Conservation (phyloP, 1,284 basidiomycete genomes). For the Phylloboletellus chloephorus region DNA sequence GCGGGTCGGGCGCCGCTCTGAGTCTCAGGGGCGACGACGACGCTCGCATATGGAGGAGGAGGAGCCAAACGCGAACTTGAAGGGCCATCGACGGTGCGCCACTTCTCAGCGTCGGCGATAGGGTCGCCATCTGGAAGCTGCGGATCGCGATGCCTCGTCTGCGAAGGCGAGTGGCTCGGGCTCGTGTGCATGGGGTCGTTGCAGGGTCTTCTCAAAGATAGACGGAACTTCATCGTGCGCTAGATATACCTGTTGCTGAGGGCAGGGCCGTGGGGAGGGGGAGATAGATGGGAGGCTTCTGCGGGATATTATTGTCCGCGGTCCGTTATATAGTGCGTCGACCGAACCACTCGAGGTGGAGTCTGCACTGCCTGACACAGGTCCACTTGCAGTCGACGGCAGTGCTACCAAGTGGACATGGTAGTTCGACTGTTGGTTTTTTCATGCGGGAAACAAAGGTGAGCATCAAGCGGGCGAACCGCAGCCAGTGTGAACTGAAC, state of each 20-base stretch:
- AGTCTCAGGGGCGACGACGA: not conserved
- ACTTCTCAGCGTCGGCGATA: constrained; percentile 6
- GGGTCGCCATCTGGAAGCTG: constrained; percentile 6
- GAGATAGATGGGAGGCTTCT: constrained; percentile 1
- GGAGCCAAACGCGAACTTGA: constrained; percentile 7
- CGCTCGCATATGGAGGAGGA: constrained; percentile 22
- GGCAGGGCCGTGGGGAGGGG: constrained; percentile 1
- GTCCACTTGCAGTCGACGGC: too few species aligned
- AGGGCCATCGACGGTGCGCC: not conserved
- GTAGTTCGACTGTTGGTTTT: too few species aligned
- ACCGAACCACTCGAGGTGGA: too few species aligned
- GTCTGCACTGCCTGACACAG: too few species aligned
- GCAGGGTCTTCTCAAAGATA: constrained; percentile 8
- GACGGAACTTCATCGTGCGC: constrained; percentile 4
- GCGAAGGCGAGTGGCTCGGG: constrained; percentile 16
- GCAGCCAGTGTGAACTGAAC: too few species aligned
- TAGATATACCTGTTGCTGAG: not conserved
- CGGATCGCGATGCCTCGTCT: constrained; percentile 2
- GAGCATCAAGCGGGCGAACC: too few species aligned
- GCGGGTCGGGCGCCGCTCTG: constrained; percentile 6
- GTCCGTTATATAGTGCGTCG: constrained; percentile 4
- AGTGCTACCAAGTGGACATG: too few species aligned
- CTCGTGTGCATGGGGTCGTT: constrained; percentile 7
- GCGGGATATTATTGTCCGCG: too few species aligned
- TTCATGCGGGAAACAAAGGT: constrained; percentile 11